These are phyloP conservation scores for Camelina laxa DNA, from an alignment of 345 rosid genomes.

Conservation along the genomic window DNA sequence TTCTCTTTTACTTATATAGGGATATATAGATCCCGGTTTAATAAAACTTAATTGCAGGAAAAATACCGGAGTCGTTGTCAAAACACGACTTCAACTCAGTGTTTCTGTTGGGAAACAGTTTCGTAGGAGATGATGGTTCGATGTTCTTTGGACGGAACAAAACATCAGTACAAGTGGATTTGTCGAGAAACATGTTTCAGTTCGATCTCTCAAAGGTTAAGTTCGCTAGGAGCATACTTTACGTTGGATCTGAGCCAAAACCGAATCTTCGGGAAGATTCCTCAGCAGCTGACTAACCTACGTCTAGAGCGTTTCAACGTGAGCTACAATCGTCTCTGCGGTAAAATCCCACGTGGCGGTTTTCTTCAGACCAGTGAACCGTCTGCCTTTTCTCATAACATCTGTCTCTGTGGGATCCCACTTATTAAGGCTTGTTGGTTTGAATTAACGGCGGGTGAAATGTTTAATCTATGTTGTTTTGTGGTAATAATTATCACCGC, in stretches of 20 bases:
- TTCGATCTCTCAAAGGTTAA: slow-evolving; percentile 61
- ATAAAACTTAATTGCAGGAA: slow-evolving; percentile 21
- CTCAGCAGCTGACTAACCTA: slow-evolving; percentile 45
- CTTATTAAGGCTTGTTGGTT: slow-evolving; percentile 51
- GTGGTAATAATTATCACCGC: slow-evolving; percentile 5
- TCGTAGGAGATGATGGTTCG: slow-evolving; percentile 66
- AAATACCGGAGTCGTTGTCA: slow-evolving; percentile 59
- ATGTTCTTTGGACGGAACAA: slow-evolving; percentile 68
- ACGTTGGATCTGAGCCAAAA: slow-evolving; percentile 64
- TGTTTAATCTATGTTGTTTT: not conserved
- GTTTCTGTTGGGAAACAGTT: slow-evolving; percentile 57
- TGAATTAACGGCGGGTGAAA: not conserved
- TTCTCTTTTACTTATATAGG: too few species aligned
- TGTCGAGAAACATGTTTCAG: slow-evolving; percentile 64
- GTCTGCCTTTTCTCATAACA: slow-evolving; percentile 58
- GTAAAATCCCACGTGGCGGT: slow-evolving; percentile 70
- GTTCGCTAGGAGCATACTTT: slow-evolving; percentile 48
- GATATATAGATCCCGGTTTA: not conserved
- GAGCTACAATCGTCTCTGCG: slow-evolving; percentile 73
- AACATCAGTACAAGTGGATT: slow-evolving; percentile 48
- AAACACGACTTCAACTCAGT: slow-evolving; percentile 49
- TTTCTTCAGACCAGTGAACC: slow-evolving; percentile 58
- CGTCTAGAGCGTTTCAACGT: slow-evolving; percentile 55
- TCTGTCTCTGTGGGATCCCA: slow-evolving; percentile 78
- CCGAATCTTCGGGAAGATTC: slow-evolving; percentile 64